Conservation (phyloP, 2,329 filamentous ascomycete species). For the Verticillium longisporum region DNA sequence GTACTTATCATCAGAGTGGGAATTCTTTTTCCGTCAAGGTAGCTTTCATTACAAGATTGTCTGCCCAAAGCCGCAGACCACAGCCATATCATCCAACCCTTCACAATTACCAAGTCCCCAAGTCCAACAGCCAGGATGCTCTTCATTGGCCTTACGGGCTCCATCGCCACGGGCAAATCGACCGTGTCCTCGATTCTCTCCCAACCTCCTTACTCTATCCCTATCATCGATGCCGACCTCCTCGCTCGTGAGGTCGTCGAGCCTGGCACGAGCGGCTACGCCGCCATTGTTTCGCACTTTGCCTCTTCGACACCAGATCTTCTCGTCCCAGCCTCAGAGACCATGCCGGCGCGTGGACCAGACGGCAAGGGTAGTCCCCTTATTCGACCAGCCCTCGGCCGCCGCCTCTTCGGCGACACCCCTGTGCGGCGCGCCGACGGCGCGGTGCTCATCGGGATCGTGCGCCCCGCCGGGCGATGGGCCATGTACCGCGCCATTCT, state of each 20-base stretch:
- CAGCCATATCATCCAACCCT: neutral
- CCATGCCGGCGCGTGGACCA: conserved; percentile 46
- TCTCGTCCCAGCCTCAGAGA: conserved; percentile 52
- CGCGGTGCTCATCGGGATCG: conserved; percentile 75
- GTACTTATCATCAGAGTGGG: neutral
- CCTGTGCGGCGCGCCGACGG: conserved; percentile 66
- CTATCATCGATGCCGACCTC: conserved; percentile 89
- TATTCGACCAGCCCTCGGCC: conserved; percentile 79
- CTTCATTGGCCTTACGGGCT: conserved; percentile 91
- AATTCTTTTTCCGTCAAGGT: neutral
- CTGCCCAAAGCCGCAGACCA: neutral
- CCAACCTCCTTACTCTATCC: conserved; percentile 73
- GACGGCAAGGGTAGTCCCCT: conserved; percentile 64
- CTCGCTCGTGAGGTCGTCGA: conserved; percentile 91
- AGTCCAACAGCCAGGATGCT: conserved; percentile 57
- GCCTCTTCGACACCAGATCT: conserved; percentile 77
- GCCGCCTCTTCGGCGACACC: conserved; percentile 76
- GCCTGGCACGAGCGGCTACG: conserved; percentile 80
- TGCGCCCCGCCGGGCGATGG: conserved; percentile 81
- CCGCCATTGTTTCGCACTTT: conserved; percentile 76
- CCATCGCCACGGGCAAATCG: conserved; percentile 96
- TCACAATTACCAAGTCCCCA: neutral
- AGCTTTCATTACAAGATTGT: neutral
- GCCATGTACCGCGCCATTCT: conserved; percentile 74
- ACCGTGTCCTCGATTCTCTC: conserved; percentile 84